A percentile compares a stretch with the other conserved stretches of the same genome.
phyloP scores from a whole-genome alignment of 495 filamentous ascomycete genomes.

The Parmelia sp. region DNA sequence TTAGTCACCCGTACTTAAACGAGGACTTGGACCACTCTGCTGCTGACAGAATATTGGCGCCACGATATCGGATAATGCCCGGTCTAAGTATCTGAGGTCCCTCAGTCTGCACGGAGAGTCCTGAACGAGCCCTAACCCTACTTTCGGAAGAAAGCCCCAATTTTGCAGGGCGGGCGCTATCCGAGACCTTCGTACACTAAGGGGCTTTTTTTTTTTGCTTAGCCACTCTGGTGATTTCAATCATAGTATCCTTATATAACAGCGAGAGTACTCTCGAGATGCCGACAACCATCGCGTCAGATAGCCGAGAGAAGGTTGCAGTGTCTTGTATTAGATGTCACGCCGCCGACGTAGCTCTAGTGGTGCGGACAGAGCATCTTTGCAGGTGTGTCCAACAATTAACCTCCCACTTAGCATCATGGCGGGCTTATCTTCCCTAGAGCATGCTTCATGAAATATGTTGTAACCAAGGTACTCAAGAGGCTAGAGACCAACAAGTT shows the following conservation, averaged over 20 bases:
- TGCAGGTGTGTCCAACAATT: constrained; percentile 42
- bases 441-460: constrained; percentile 69
- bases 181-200: no score
- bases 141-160: no score
- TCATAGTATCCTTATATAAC: neutral
- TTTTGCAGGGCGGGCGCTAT: no score
- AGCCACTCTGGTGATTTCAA: no score
- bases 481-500: constrained; percentile 63
- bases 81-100: no score
- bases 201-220: no score
- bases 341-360: constrained; percentile 34
- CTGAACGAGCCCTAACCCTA: no score
- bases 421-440: constrained; percentile 39
- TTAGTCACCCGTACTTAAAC: no score
- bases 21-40: no score
- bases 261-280: neutral
- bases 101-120: no score
- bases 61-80: no score
- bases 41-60: no score
- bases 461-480: constrained; percentile 67
- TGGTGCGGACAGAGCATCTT: constrained; percentile 39
- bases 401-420: constrained; percentile 13
- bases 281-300: neutral
- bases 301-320: neutral
- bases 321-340: constrained; percentile 34